A percentile compares a stretch with the other conserved stretches of the same genome.
Conservation (phyloP, 306 rosid species). For the Citrullus amarus region DNA sequence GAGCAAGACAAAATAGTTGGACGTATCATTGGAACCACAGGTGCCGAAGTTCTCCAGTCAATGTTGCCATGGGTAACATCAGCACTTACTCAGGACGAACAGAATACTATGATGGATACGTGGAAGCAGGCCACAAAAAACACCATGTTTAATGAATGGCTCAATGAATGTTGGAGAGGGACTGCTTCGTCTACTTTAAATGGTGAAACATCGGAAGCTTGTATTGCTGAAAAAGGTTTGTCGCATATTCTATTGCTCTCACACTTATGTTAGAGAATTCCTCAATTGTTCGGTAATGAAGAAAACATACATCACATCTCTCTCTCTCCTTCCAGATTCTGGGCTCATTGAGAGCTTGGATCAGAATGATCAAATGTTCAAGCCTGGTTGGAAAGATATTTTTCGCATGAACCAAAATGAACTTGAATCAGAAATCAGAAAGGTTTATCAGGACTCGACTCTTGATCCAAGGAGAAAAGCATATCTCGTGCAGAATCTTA, state of each 20-base stretch:
- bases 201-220: constrained; percentile 37
- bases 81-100: constrained; percentile 97
- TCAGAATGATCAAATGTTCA: constrained; percentile 89
- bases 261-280: background rate
- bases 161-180: constrained; percentile 92
- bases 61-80: constrained; percentile 99
- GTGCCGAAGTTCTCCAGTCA: constrained; percentile 99
- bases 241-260: constrained; percentile 2
- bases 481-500: constrained; percentile 93
- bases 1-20: constrained; percentile 98
- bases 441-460: constrained; percentile 83
- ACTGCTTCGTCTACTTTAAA: constrained; percentile 40
- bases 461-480: constrained; percentile 99
- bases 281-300: background rate
- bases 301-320: background rate
- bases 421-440: constrained; percentile 91
- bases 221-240: constrained; percentile 54
- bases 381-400: constrained; percentile 99
- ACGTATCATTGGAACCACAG: constrained; percentile 94
- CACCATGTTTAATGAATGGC: constrained; percentile 99
- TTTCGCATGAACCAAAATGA: constrained; percentile 98
- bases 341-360: constrained; percentile 80
- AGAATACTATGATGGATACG: constrained; percentile 92
- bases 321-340: constrained; percentile 25
- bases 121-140: constrained; percentile 99